phyloP scores from a whole-genome alignment of 116 monocot species.

The Thalassia testudinum region DNA sequence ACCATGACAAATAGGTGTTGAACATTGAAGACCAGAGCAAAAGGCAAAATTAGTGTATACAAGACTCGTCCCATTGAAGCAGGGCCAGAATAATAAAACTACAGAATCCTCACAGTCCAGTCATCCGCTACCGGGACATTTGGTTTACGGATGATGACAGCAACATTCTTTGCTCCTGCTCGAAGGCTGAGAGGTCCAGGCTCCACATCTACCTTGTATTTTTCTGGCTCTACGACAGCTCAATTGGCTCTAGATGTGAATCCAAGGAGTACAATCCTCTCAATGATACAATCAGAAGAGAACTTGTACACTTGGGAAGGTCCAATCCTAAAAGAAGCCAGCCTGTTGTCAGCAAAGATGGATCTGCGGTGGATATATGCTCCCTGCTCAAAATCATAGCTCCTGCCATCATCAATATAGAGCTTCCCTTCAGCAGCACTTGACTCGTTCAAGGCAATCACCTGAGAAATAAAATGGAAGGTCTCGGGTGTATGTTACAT shows the following conservation, averaged over 20 bases:
- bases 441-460: slow-evolving; percentile 74
- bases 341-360: slow-evolving; percentile 48
- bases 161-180: slow-evolving; percentile 30
- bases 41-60: too few species aligned
- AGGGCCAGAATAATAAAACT: not conserved
- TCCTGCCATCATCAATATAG: slow-evolving; percentile 89
- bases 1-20: too few species aligned
- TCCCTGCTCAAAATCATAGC: slow-evolving; percentile 74
- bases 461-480: slow-evolving; percentile 16
- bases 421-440: slow-evolving; percentile 91
- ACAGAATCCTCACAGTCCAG: slow-evolving; percentile 70
- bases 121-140: slow-evolving; percentile 59
- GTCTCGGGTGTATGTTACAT: too few species aligned
- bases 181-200: slow-evolving; percentile 69
- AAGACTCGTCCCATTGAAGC: too few species aligned
- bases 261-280: slow-evolving; percentile 72
- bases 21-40: too few species aligned
- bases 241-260: slow-evolving; percentile 36
- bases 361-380: slow-evolving; percentile 83
- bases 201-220: slow-evolving; percentile 45
- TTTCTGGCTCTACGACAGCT: slow-evolving; percentile 56
- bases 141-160: slow-evolving; percentile 59
- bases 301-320: slow-evolving; percentile 24
- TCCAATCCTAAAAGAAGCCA: slow-evolving; percentile 33
- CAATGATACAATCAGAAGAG: slow-evolving; percentile 42